Conservation (phyloP, 2,329 filamentous ascomycete species). For the Lomentospora prolificans region DNA sequence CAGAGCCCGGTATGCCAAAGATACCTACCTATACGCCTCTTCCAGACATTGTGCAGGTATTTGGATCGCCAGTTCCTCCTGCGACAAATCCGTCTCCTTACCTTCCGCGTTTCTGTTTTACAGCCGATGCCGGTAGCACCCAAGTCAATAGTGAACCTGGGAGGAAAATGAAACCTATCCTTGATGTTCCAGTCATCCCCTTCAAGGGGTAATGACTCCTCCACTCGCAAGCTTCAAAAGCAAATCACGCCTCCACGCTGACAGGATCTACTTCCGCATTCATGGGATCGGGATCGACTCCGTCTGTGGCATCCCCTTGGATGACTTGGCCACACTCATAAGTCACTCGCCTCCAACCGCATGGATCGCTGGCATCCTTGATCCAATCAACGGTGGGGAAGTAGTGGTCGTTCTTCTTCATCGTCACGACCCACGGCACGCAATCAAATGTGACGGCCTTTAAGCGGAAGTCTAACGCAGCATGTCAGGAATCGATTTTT, state of each 20-base stretch:
- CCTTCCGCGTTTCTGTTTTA: background rate
- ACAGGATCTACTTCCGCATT: slow-evolving; percentile 31
- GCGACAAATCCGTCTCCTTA: background rate
- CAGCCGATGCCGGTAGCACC: background rate
- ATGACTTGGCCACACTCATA: slow-evolving; percentile 47
- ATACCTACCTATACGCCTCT: background rate
- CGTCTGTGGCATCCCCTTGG: slow-evolving; percentile 44
- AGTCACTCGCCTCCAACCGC: slow-evolving; percentile 53
- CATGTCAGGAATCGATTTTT: slow-evolving; percentile 14
- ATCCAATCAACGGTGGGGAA: slow-evolving; percentile 63
- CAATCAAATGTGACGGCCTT: slow-evolving; percentile 98
- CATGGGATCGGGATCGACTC: slow-evolving; percentile 30
- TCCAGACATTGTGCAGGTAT: background rate
- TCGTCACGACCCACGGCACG: slow-evolving; percentile 97
- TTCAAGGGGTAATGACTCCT: too few relatives aligned
- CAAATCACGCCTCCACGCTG: background rate
- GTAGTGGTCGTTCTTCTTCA: slow-evolving; percentile 99
- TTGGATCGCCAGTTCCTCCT: background rate
- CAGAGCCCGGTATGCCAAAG: background rate
- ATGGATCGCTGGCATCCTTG: slow-evolving; percentile 48
- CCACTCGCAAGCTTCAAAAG: background rate
- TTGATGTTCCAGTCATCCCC: too few relatives aligned
- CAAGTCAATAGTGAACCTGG: too few relatives aligned
- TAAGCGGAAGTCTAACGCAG: slow-evolving; percentile 69
- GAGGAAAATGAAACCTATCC: too few relatives aligned